These are phyloP conservation scores for Aaosphaeria arxii DNA, from an alignment of 2,329 filamentous ascomycete species.

Conservation along the genomic window DNA sequence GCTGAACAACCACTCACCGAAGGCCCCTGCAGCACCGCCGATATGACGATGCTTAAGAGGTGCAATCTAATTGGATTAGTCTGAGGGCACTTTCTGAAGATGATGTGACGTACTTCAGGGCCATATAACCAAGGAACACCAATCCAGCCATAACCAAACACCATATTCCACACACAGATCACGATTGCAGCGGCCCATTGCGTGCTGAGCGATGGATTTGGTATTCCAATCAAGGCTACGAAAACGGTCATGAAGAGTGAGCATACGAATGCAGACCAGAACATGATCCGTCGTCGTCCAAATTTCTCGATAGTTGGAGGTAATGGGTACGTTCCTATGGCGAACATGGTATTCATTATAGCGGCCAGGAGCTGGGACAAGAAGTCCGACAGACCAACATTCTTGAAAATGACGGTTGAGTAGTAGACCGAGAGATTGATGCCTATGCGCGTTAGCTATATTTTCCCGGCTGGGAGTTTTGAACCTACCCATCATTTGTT, in stretches of 20 bases:
- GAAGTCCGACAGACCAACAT: neutral
- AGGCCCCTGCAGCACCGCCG: neutral
- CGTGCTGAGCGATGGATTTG: neutral
- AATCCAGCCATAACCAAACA: neutral
- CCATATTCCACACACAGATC: neutral
- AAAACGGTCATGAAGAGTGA: neutral
- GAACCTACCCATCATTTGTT: constrained; percentile 9
- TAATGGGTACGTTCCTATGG: neutral
- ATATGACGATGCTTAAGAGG: neutral
- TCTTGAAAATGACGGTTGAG: neutral
- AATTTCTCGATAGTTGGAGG: neutral
- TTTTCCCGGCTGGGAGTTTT: neutral
- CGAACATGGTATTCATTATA: neutral
- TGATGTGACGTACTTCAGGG: neutral
- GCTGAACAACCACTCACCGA: neutral
- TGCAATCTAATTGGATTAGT: neutral
- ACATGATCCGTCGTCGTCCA: neutral
- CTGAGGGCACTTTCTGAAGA: too few species aligned
- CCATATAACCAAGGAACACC: neutral
- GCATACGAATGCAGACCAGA: neutral
- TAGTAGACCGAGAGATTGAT: neutral
- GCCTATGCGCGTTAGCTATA: neutral
- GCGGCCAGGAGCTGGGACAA: neutral
- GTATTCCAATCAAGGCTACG: neutral
- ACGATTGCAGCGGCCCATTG: neutral